phyloP scores from a whole-genome alignment of 345 rosid species.

The Hibiscus tridactylites region DNA sequence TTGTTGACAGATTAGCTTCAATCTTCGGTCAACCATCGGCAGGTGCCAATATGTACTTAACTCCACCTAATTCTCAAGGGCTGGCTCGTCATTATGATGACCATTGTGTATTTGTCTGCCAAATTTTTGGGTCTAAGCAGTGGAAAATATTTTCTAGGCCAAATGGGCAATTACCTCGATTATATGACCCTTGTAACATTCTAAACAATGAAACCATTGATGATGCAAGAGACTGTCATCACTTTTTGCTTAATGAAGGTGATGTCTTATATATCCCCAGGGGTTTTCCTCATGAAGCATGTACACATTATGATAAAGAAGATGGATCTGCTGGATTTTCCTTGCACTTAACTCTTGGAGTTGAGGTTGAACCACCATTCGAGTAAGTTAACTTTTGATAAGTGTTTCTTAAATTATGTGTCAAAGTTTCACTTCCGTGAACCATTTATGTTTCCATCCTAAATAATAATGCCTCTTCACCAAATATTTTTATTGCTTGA shows the following conservation, averaged over 20 bases:
- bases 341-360: constrained; percentile 46
- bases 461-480: neutral
- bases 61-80: constrained; percentile 60
- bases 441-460: neutral
- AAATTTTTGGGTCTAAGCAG: constrained; percentile 40
- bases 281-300: constrained; percentile 52
- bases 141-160: constrained; percentile 36
- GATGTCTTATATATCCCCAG: constrained; percentile 54
- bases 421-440: neutral
- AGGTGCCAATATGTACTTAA: constrained; percentile 56
- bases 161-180: constrained; percentile 35
- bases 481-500: neutral
- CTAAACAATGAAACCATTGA: constrained; percentile 10
- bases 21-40: constrained; percentile 62
- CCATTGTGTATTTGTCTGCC: constrained; percentile 61
- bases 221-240: constrained; percentile 16
- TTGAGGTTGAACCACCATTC: constrained; percentile 61
- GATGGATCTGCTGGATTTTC: constrained; percentile 29
- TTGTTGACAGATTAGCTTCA: constrained; percentile 45
- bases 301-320: constrained; percentile 15
- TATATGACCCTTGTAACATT: constrained; percentile 33
- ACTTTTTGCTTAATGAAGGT: constrained; percentile 39
- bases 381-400: constrained; percentile 37
- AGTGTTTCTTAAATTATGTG: neutral
- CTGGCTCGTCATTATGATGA: constrained; percentile 49